Evolutionary conservation across 1,284 basidiomycete species (phyloP).

Genomic region (Sphaerobolus stellatus): DNA sequence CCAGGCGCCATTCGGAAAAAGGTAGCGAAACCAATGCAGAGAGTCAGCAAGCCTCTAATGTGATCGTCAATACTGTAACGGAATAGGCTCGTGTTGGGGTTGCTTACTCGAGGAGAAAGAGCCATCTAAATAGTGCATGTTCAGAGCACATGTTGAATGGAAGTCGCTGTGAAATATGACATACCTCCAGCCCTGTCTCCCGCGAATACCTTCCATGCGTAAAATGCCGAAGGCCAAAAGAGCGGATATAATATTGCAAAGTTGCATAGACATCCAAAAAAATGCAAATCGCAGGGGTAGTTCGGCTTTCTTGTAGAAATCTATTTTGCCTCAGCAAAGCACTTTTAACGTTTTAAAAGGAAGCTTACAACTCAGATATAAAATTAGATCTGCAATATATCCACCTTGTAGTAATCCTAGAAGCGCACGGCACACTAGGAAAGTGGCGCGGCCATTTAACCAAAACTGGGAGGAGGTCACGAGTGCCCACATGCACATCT

Average conservation of each 20-base stretch:
- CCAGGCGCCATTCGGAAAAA: slow-evolving; percentile 71
- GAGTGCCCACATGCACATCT: slow-evolving; percentile 43
- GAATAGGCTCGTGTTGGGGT: not conserved
- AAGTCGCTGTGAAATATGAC: slow-evolving; percentile 18
- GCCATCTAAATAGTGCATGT: slow-evolving; percentile 26
- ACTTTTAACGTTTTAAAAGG: not conserved
- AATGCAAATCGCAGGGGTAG: slow-evolving; percentile 64
- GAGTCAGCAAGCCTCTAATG: slow-evolving; percentile 47
- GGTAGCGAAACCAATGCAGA: slow-evolving; percentile 56
- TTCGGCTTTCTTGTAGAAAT: slow-evolving; percentile 69
- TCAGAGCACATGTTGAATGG: not conserved
- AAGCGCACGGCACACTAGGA: slow-evolving; percentile 45
- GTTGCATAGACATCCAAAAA: slow-evolving; percentile 66
- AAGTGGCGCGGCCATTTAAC: slow-evolving; percentile 54
- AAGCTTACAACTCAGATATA: slow-evolving; percentile 60
- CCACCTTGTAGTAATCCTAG: slow-evolving; percentile 61
- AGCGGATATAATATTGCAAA: slow-evolving; percentile 50
- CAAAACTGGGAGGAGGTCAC: slow-evolving; percentile 63
- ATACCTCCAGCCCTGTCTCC: slow-evolving; percentile 59
- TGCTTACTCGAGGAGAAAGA: slow-evolving; percentile 54
- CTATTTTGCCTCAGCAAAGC: slow-evolving; percentile 21
- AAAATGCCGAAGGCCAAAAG: slow-evolving; percentile 68
- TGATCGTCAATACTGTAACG: not conserved
- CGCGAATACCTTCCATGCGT: slow-evolving; percentile 55
- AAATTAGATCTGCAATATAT: slow-evolving; percentile 62